Evolutionary conservation across 108 stramenopile genomes (phyloP), one percentile per base, ranked within the genome.

Genomic region (Cyclotella atomus): DNA sequence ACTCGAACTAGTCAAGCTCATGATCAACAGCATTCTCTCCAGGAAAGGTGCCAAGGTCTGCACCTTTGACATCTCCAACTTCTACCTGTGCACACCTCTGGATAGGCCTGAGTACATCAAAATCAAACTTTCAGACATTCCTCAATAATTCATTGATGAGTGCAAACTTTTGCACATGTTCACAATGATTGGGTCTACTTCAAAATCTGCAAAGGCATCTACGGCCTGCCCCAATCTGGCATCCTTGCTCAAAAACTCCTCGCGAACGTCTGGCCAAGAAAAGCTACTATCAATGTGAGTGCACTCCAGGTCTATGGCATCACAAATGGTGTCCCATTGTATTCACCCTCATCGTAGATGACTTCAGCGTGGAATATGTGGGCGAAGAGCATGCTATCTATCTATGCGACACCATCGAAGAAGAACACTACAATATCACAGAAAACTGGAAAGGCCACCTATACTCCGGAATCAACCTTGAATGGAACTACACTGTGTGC

Each of bases 291-390:
- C 8, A 50, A 20, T 20, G 33, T 20, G 57, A 1, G 1, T 16
- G 15, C 56, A 70, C 34, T 1, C 56, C 57, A 28, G 56, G 35
- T n/a, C 47, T 83, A n/a, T 87, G 71, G 73, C 36, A 25, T 1
- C 81, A 87, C 64, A 44, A 57, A 25, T 44, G 52, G 21, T 55
- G 65, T 14, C 68, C 57, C 25, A 54, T 81, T 20, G 41, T 25
- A 17, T 87, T 85, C 46, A 44, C 71, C 19, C 79, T 88, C 43
- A 84, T 84, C 3, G 87, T 88, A 33, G 84, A 88, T 33, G 83
- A 88, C 62, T 85, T 88, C 65, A 82, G 79, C 56, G 44, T 88
- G 27, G 57, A 83, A 68, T 85, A 84, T 70, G 38, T 36, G 2
- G 52, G 47, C 19, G 30, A 71, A 43, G 36, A n/a, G 21, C 71